Base-by-base conservation (phyloP, 495 filamentous ascomycete genomes). In the Talaromyces borbonicus region DNA sequence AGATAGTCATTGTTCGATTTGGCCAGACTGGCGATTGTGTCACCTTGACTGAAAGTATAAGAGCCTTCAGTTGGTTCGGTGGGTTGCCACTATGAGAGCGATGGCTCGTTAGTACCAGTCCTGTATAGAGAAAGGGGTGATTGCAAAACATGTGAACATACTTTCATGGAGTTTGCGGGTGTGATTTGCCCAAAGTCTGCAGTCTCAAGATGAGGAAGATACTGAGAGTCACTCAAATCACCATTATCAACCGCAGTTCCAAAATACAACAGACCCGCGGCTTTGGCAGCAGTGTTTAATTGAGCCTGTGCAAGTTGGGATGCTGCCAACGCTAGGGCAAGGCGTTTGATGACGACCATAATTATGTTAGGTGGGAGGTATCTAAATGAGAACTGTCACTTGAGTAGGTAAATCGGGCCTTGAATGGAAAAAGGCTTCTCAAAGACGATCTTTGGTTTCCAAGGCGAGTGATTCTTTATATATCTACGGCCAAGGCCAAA, bases 131-230 rank as follows among this genome's bases (percentile, higher is more conserved):
- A n/a, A n/a, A n/a, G n/a, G n/a, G n/a, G n/a, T n/a, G n/a, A n/a
- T n/a, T n/a, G n/a, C n/a, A n/a, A n/a, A n/a, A n/a, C n/a, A n/a
- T n/a, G n/a, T n/a, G n/a, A n/a, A n/a, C n/a, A n/a, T 16, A 60
- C 62, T 65, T 80, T 81, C 60, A 73, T 67, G 11, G 72, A 66
- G 54, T 83, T 83, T 20, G 69, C 76, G 0, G 77, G 76, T 0
- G 77, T 79, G 39, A 79, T 62, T 52, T 73, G 68, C 23, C 79
- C 77, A 47, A 80, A 79, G 52, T 81, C 77, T 16, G 57, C 57
- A 26, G 60, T 71, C 51, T 54, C 66, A 27, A 72, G 53, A 19
- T 61, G 55, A 5, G 56, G 50, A 11, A 65, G 45, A 49, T 83
- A 84, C 11, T 56, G 31, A 8, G 63, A 46, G 57, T 83, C 74